Conservation (phyloP, 2,329 filamentous ascomycete genomes). For the Aaosphaeria pasadenensis region DNA sequence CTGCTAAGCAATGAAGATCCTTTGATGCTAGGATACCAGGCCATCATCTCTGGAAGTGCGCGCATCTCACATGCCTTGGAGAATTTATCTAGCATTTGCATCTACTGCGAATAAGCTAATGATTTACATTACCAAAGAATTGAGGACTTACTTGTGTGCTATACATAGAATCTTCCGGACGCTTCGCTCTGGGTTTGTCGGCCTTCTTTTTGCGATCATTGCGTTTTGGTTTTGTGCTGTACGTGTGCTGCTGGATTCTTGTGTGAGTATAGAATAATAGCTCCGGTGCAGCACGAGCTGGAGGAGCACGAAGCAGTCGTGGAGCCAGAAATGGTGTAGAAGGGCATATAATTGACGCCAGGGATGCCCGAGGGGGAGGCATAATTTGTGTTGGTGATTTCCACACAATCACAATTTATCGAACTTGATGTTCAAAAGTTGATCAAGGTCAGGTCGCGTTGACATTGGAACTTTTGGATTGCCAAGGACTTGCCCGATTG, state of each 20-base stretch:
- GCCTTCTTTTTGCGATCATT: too few relatives aligned
- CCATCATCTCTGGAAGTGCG: slow-evolving; percentile 16
- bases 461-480: too few relatives aligned
- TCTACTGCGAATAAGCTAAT: too few relatives aligned
- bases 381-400: neutral
- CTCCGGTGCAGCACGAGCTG: too few relatives aligned
- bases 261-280: neutral
- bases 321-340: slow-evolving; percentile 35
- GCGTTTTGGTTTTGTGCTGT: slow-evolving; percentile 1
- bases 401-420: too few relatives aligned
- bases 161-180: too few relatives aligned
- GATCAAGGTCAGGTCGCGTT: too few relatives aligned
- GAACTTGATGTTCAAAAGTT: too few relatives aligned
- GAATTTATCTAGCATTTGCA: slow-evolving; percentile 5
- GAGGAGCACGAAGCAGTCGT: slow-evolving; percentile 17
- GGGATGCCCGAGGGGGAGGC: slow-evolving; percentile 12
- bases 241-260: neutral
- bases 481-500: too few relatives aligned
- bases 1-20: slow-evolving; percentile 8
- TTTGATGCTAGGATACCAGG: slow-evolving; percentile 24
- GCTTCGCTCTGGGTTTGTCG: too few relatives aligned
- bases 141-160: too few relatives aligned
- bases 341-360: slow-evolving; percentile 31
- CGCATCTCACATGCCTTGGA: slow-evolving; percentile 14
- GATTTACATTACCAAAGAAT: too few relatives aligned